These are phyloP conservation scores for Ilyonectria destructans DNA, from an alignment of 2,329 filamentous ascomycete species.

Conservation along the genomic window DNA sequence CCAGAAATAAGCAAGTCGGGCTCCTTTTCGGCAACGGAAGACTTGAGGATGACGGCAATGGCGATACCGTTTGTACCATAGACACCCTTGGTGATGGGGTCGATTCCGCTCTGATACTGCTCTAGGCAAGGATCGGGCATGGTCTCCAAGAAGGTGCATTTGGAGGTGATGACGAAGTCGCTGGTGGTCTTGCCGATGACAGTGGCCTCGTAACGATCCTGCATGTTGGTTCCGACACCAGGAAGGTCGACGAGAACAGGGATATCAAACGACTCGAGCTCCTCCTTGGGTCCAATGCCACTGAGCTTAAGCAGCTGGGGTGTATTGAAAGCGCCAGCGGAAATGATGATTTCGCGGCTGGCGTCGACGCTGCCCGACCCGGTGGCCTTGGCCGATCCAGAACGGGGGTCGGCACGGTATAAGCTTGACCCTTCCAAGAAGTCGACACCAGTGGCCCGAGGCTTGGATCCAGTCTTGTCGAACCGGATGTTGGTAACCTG, in stretches of 20 bases:
- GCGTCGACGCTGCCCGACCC: slow-evolving; percentile 32
- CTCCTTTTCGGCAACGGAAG: slow-evolving; percentile 58
- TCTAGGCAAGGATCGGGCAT: slow-evolving; percentile 41
- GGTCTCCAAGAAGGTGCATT: slow-evolving; percentile 43
- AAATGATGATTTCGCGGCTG: slow-evolving; percentile 62
- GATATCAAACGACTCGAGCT: slow-evolving; percentile 53
- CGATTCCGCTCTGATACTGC: slow-evolving; percentile 36
- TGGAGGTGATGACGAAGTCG: slow-evolving; percentile 41
- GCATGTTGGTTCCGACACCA: slow-evolving; percentile 73
- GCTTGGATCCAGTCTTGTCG: slow-evolving; percentile 48
- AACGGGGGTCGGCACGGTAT: slow-evolving; percentile 47
- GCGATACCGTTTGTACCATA: slow-evolving; percentile 68
- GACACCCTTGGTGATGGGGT: slow-evolving; percentile 44
- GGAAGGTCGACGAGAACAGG: slow-evolving; percentile 57
- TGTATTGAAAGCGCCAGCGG: slow-evolving; percentile 65
- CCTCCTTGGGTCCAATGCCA: slow-evolving; percentile 52
- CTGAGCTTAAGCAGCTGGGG: slow-evolving; percentile 68
- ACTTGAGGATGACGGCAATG: slow-evolving; percentile 60
- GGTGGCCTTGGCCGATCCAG: slow-evolving; percentile 26
- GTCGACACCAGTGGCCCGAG: slow-evolving; percentile 54
- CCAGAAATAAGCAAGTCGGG: slow-evolving; percentile 72
- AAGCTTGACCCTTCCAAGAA: slow-evolving; percentile 48
- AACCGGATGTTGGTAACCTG: slow-evolving; percentile 57
- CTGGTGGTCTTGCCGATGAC: slow-evolving; percentile 40
- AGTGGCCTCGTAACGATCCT: slow-evolving; percentile 66